A percentile compares a stretch with the other conserved stretches of the same genome.
phyloP scores from a whole-genome alignment of 2,329 filamentous ascomycete genomes.

The Aspergillus neoniger region DNA sequence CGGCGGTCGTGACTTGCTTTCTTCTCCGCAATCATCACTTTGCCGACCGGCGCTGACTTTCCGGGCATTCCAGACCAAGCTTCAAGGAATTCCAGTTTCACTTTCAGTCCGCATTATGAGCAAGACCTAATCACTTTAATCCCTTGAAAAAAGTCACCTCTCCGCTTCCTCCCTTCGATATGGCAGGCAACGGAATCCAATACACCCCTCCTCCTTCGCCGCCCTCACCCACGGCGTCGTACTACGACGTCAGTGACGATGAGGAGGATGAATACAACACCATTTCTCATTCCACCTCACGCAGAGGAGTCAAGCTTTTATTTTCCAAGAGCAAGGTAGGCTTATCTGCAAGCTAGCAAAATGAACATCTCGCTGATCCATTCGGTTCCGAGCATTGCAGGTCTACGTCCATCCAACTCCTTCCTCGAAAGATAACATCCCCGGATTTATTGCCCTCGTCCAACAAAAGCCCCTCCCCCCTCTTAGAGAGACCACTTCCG shows the following conservation, averaged over 20 bases:
- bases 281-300: conserved; percentile 75
- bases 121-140: background rate
- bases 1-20: conserved; percentile 6
- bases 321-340: conserved; percentile 94
- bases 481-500: conserved; percentile 38
- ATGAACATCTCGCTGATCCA: conserved; percentile 4
- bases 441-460: conserved; percentile 87
- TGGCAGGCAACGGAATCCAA: conserved; percentile 35
- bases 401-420: conserved; percentile 96
- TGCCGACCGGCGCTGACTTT: conserved; percentile 4
- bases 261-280: conserved; percentile 95
- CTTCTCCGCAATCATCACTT: conserved; percentile 6
- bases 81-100: background rate
- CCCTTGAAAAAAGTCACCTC: background rate
- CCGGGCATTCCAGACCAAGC: background rate
- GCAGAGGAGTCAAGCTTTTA: conserved; percentile 85
- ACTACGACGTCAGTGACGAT: conserved; percentile 95
- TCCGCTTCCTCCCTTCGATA: conserved; percentile 17
- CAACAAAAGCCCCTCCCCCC: conserved; percentile 70
- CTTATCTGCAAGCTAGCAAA: background rate
- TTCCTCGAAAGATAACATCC: conserved; percentile 91
- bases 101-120: background rate
- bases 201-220: conserved; percentile 45
- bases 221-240: conserved; percentile 79
- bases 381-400: conserved; percentile 44